Evolutionary conservation across 768 basidiomycete species (phyloP).

Genomic region (Tricholoma matsutake): DNA sequence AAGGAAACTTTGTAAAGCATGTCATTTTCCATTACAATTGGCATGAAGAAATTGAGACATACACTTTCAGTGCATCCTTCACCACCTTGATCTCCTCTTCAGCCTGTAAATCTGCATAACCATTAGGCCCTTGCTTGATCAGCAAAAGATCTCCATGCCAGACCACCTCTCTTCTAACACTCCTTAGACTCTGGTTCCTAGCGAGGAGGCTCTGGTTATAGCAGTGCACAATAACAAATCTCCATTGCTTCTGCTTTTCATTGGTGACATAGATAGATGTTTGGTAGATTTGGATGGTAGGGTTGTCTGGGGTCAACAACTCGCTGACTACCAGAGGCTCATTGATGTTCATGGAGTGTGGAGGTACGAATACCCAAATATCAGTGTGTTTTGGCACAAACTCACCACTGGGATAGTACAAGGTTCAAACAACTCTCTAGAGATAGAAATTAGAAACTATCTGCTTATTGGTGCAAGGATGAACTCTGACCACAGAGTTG

Average conservation of each 20-base stretch:
- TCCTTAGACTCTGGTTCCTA: neutral
- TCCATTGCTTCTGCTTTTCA: neutral
- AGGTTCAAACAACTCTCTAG: too few relatives aligned
- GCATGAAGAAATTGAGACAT: neutral
- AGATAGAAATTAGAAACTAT: too few relatives aligned
- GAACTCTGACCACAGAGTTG: too few relatives aligned
- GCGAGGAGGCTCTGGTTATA: neutral
- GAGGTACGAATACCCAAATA: too few relatives aligned
- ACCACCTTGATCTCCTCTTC: neutral
- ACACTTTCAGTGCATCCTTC: neutral
- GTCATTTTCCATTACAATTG: neutral
- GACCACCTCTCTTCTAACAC: neutral
- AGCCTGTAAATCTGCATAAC: neutral
- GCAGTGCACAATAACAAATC: neutral
- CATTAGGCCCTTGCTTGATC: neutral
- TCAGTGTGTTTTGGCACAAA: too few relatives aligned
- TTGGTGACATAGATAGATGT: too few relatives aligned
- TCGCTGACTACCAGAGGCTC: too few relatives aligned
- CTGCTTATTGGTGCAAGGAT: too few relatives aligned
- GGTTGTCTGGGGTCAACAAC: too few relatives aligned
- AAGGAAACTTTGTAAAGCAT: neutral
- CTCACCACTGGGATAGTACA: too few relatives aligned
- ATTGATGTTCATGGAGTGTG: too few relatives aligned
- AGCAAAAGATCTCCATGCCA: neutral
- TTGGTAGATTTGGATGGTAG: too few relatives aligned